These are phyloP conservation scores for Bipolaris sorokiniana DNA, from an alignment of 2,329 filamentous ascomycete genomes.

Conservation along the genomic window DNA sequence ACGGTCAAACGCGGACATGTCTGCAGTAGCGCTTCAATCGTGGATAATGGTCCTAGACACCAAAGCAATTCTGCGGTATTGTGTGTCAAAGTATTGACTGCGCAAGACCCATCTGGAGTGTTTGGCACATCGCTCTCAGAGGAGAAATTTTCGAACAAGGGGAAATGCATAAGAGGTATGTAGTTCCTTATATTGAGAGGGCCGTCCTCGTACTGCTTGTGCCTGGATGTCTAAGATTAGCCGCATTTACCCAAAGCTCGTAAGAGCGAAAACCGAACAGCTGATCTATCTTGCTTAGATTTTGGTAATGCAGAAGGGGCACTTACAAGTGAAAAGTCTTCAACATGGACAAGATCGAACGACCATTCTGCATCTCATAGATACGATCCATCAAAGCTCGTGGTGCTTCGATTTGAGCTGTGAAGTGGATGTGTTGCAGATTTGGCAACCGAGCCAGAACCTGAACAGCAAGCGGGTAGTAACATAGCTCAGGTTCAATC, in stretches of 20 bases:
- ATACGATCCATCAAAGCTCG: conserved; percentile 5
- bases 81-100: neutral
- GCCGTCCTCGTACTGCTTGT: conserved; percentile 9
- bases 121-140: conserved; percentile 1
- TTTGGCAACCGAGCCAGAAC: conserved; percentile 11
- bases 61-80: conserved; percentile 5
- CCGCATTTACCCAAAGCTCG: neutral
- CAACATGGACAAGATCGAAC: conserved; percentile 4
- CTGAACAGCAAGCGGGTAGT: conserved; percentile 7
- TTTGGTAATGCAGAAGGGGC: neutral
- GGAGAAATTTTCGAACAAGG: conserved; percentile 6
- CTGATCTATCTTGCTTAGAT: neutral
- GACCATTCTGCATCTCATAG: conserved; percentile 7
- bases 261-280: neutral
- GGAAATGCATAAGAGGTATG: conserved; percentile 8
- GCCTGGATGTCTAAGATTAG: neutral
- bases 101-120: neutral
- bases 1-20: neutral
- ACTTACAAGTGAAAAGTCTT: conserved; percentile 15
- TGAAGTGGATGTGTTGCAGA: conserved; percentile 4
- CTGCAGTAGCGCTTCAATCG: conserved; percentile 1
- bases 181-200: conserved; percentile 5
- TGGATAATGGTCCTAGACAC: conserved; percentile 1
- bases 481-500: conserved; percentile 8
- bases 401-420: conserved; percentile 9